These are phyloP conservation scores for Amaranthus hypochondriacus DNA, from an alignment of 148 eudicot genomes.

Conservation along the genomic window DNA sequence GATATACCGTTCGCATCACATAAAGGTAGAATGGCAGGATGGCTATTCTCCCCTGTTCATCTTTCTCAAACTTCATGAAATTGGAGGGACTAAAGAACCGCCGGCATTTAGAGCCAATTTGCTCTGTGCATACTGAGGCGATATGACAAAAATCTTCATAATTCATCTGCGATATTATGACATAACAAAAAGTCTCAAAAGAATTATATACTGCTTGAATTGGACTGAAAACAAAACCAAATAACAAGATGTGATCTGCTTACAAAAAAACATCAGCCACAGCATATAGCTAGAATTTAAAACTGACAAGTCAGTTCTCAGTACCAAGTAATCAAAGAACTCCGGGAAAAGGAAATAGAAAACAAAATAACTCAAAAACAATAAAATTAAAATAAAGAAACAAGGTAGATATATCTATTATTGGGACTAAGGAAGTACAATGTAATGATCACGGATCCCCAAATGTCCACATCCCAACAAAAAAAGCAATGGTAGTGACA, in stretches of 20 bases:
- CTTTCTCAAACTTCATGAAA: constrained; percentile 99
- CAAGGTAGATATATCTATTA: background rate
- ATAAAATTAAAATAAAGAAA: no score
- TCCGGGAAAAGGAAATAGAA: no score
- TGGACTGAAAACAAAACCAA: background rate
- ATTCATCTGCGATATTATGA: constrained; percentile 62
- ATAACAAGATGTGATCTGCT: background rate
- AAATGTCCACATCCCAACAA: background rate
- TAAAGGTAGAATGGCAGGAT: constrained; percentile 96
- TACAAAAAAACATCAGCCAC: background rate
- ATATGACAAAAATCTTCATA: constrained; percentile 99
- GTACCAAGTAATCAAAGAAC: no score
- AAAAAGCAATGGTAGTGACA: background rate
- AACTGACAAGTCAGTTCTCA: background rate
- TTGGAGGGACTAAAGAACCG: constrained; percentile 97
- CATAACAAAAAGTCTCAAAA: background rate
- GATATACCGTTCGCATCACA: constrained; percentile 90
- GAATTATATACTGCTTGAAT: background rate
- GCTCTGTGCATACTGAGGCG: constrained; percentile 97
- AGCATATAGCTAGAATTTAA: background rate
- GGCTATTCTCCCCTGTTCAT: constrained; percentile 96
- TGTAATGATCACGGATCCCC: background rate
- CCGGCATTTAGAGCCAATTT: constrained; percentile 96
- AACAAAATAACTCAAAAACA: no score
- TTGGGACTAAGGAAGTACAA: background rate